Evolutionary conservation across 805 yeast genomes (phyloP), one percentile per base, ranked within the genome.

Genomic region (Pichia phayaonensis): DNA sequence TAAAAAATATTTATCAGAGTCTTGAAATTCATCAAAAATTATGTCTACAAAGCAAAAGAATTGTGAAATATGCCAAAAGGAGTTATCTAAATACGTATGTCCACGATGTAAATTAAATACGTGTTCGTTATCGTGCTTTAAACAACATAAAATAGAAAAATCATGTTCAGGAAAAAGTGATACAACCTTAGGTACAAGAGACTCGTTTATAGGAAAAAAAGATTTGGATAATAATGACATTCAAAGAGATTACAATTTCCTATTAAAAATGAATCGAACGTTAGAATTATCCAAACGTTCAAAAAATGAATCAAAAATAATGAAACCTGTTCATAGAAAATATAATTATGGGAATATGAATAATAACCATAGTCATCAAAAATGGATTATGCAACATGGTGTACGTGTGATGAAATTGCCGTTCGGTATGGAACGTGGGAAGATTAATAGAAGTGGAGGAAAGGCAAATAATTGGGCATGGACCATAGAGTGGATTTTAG

Each of bases 231-330:
- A 67, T 10, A 57, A 65, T 6, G 78, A 81, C 44, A 77, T 90
- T 8, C 89, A 90, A 61, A 68, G 97, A 54, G 97, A 90, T 63
- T 90, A 89, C 64, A 84, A 87, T 61, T 87, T 86, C 60, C 66
- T 90, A 70, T 51, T 77, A 76, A 44, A 73, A 67, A 58, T 76
- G 72, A 56, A 72, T 74, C 22, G 51, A 65, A 76, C 27, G 22
- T 47, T 21, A 40, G 53, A 47, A 13, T 42, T 38, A 13, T n/a
- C 48, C 16, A 49, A 49, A 27, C 40, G 47, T 8, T 44, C 47
- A 27, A 47, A 40, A 16, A 15, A 31, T 1, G 50, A 46, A 12
- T 34, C 40, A 10, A 46, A 46, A 38, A 47, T 42, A 8, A 22
- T 46, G 45, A 45, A 31, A 21, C 40, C 71, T 69, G 24, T 58